Conservation (phyloP, 306 rosid species). For the Rosa multiflora region DNA sequence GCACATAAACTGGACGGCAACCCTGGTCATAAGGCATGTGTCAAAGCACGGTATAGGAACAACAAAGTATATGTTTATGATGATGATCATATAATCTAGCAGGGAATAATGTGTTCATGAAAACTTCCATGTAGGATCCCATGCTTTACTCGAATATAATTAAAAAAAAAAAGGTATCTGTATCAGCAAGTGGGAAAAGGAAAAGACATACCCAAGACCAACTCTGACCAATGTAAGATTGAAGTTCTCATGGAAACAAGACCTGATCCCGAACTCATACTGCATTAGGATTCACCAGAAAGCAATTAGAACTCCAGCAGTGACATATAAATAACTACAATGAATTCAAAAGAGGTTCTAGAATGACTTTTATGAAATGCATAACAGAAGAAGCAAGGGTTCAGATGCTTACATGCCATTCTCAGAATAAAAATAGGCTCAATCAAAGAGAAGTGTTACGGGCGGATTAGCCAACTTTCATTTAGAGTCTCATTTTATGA, state of each 20-base stretch:
- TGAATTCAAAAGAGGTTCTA: not conserved
- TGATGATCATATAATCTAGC: not conserved
- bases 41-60: not conserved
- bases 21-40: slow-evolving; percentile 36
- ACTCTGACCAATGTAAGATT: slow-evolving; percentile 53
- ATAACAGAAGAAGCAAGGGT: not conserved
- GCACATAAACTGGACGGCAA: slow-evolving; percentile 75
- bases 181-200: not conserved
- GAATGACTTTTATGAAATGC: not conserved
- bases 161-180: not conserved
- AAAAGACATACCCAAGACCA: slow-evolving; percentile 62
- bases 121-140: not conserved
- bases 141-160: not conserved
- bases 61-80: not conserved
- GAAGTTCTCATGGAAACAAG: slow-evolving; percentile 77
- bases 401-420: not conserved
- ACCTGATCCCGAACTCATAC: slow-evolving; percentile 87
- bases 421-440: not conserved
- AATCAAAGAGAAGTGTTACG: not conserved
- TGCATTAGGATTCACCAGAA: slow-evolving; percentile 40
- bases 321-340: not conserved
- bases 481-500: not conserved
- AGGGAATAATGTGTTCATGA: not conserved
- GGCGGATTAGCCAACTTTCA: not conserved
- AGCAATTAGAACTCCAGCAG: slow-evolving; percentile 19